Base-by-base conservation (phyloP, 805 yeast genomes). In the Yamadazyma ubonensis region DNA sequence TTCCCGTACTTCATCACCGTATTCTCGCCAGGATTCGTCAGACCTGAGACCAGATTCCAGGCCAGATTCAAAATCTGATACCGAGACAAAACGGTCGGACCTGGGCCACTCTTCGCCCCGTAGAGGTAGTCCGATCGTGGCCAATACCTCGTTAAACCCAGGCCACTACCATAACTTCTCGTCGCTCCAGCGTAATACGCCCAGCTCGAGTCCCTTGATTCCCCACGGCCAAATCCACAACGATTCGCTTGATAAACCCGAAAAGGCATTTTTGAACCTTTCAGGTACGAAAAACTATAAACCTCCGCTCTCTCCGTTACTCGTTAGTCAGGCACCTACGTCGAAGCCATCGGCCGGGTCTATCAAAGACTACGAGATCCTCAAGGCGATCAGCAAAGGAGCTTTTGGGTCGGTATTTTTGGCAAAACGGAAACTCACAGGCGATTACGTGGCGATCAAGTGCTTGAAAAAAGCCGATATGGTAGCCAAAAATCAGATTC, bases 331-430 rank as follows among this genome's bases (percentile, higher is more conserved):
- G 8, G 73, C 83, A 2, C 73, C 81, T 4, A 44, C 73, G 0
- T 61, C 65, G 23, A 77, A 78, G 44, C 73, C 85, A 0, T 55
- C 73, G 0, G 51, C 67, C 0, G 93, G 95, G 0, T 81, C 87
- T 2, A 88, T 91, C 21, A 77, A 75, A 43, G 98, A 95, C 58
- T 93, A 89, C 60, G 96, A 88, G 52, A 78, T 93, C 21, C 68
- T 93, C 41, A 88, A 89, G 57, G 96, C 99, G 0, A 88, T 93
- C 37, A 87, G 96, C 54, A 86, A 88, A 55, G 99, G 99, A 29
- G 99, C 99, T 0, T 93, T 90, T 70, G 99, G 99, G 0, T 84
- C 95, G 26, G 99, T 93, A 2, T 93, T 81, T 59, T 70, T 93
- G 6, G 90, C 96, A 0, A 79, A 82, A 48, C 76, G 93, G 53